These are phyloP conservation scores for Sugiyamaella americana DNA, from an alignment of 805 yeast genomes.

Conservation along the genomic window DNA sequence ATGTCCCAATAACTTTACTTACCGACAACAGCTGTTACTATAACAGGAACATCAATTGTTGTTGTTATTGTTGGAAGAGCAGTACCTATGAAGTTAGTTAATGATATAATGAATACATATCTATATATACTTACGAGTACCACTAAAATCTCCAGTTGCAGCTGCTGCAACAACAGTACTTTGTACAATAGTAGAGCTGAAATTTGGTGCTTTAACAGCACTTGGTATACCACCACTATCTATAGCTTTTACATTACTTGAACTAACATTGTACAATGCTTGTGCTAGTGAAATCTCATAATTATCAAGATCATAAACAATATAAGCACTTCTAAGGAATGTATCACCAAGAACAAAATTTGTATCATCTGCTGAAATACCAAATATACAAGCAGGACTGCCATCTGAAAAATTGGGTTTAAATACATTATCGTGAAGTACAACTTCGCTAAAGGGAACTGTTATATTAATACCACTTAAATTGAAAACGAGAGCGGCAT, in stretches of 20 bases:
- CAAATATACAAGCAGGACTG: slow-evolving; percentile 11
- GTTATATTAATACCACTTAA: slow-evolving; percentile 21
- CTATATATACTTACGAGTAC: no score
- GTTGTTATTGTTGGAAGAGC: no score
- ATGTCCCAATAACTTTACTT: no score
- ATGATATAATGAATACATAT: no score
- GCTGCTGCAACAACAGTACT: slow-evolving; percentile 2
- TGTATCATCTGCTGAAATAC: slow-evolving; percentile 9
- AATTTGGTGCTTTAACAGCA: slow-evolving; percentile 25
- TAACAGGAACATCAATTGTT: no score
- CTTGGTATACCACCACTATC: slow-evolving; percentile 24
- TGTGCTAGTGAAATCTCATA: slow-evolving; percentile 51
- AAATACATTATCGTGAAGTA: slow-evolving; percentile 5
- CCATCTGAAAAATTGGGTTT: slow-evolving; percentile 8
- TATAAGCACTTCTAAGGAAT: slow-evolving; percentile 56
- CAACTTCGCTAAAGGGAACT: slow-evolving; percentile 23
- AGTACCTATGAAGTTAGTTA: no score
- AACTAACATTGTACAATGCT: slow-evolving; percentile 28
- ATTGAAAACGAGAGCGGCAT: slow-evolving; percentile 12
- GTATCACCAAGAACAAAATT: slow-evolving; percentile 52
- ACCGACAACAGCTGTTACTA: no score
- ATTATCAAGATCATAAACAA: slow-evolving; percentile 61
- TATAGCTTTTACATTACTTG: slow-evolving; percentile 20
- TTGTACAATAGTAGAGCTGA: slow-evolving; percentile 15
- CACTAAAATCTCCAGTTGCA: slow-evolving; percentile 1